Conservation (phyloP, 2,329 filamentous ascomycete species). For the Fusarium concolor region DNA sequence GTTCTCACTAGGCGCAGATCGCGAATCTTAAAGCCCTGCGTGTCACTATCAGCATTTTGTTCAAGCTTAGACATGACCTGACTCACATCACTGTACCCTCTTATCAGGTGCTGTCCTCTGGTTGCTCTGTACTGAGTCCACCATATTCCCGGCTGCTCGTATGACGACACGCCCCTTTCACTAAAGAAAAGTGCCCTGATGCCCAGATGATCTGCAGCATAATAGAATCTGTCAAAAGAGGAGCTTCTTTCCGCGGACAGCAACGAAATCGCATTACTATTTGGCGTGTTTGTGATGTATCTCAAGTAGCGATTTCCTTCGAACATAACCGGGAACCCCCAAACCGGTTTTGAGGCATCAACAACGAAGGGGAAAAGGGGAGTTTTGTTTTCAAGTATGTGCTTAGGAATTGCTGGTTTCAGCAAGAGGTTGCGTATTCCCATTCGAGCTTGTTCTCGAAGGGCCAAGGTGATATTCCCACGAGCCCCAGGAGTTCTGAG, state of each 20-base stretch:
- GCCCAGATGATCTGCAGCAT: conserved; percentile 5
- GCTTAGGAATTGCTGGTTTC: background rate
- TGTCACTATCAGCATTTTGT: background rate
- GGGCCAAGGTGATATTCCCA: background rate
- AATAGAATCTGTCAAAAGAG: background rate
- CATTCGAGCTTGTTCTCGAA: conserved; percentile 6
- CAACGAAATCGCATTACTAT: background rate
- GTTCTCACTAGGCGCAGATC: conserved; percentile 3
- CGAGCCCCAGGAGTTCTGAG: background rate
- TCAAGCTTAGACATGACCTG: no score
- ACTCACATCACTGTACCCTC: conserved; percentile 6
- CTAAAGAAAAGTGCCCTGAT: background rate
- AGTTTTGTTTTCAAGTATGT: no score
- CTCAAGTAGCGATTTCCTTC: background rate
- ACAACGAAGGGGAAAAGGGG: background rate
- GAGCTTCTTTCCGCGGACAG: background rate
- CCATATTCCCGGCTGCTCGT: conserved; percentile 11
- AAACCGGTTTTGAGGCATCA: background rate
- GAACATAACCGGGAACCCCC: background rate
- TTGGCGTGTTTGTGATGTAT: background rate
- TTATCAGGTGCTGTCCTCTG: background rate
- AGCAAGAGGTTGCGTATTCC: background rate
- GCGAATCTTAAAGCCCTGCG: conserved; percentile 15
- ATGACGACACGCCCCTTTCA: background rate
- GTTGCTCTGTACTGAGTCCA: background rate